Evolutionary conservation across 2,329 filamentous ascomycete species (phyloP).

Genomic region (Xylaria multiplex): DNA sequence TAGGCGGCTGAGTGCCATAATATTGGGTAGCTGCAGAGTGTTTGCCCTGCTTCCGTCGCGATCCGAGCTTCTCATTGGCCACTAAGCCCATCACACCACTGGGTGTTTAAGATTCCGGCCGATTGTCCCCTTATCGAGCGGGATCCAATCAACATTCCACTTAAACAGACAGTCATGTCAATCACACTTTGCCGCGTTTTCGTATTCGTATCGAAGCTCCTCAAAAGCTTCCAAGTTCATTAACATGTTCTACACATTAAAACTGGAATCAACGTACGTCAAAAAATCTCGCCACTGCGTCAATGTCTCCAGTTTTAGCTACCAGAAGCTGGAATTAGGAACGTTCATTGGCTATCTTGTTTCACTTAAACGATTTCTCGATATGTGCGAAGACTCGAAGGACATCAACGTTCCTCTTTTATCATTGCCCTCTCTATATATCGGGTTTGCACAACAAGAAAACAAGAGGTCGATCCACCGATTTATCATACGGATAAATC

Average conservation of each 20-base stretch:
- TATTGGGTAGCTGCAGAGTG: neutral
- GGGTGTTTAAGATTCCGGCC: slow-evolving; percentile 27
- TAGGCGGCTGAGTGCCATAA: slow-evolving; percentile 1
- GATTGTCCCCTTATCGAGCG: slow-evolving; percentile 18
- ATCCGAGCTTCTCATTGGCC: slow-evolving; percentile 32
- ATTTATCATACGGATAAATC: too few relatives aligned
- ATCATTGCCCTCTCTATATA: neutral
- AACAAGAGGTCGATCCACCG: too few relatives aligned
- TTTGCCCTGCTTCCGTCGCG: slow-evolving; percentile 1
- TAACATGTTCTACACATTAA: neutral
- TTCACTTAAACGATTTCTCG: neutral
- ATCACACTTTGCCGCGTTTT: slow-evolving; percentile 30
- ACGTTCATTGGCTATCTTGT: neutral
- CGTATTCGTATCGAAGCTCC: slow-evolving; percentile 46
- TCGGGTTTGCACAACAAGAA: too few relatives aligned
- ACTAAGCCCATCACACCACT: slow-evolving; percentile 28
- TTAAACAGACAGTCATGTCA: slow-evolving; percentile 31
- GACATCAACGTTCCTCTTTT: neutral
- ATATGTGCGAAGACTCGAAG: neutral
- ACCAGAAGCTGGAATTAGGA: neutral
- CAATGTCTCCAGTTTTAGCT: slow-evolving; percentile 4
- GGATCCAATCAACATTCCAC: slow-evolving; percentile 1
- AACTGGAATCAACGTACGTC: neutral
- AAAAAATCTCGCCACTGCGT: slow-evolving; percentile 22
- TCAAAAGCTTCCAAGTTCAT: neutral